phyloP scores from a whole-genome alignment of 768 basidiomycete genomes.

The Rubroboletus satanas region DNA sequence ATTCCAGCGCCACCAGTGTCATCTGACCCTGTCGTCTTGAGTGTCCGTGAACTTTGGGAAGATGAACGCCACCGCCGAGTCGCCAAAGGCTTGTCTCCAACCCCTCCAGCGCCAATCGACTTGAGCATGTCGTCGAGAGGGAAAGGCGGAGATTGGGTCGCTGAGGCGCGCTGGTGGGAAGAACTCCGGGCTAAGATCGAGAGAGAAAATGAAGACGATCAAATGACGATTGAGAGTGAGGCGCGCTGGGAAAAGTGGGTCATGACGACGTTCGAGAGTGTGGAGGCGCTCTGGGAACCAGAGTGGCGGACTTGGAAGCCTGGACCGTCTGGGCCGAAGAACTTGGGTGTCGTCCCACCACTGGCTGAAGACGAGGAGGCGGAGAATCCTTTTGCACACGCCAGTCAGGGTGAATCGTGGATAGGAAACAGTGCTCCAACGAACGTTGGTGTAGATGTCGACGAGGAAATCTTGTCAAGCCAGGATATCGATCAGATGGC shows the following conservation, averaged over 20 bases:
- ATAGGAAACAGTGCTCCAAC: not conserved
- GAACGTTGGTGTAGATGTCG: conserved; percentile 27
- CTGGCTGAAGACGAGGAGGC: conserved; percentile 13
- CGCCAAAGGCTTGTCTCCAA: conserved; percentile 63
- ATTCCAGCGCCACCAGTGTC: conserved; percentile 54
- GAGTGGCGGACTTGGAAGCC: conserved; percentile 58
- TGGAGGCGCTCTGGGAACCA: conserved; percentile 81
- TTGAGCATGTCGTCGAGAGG: conserved; percentile 60
- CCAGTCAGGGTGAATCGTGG: conserved; percentile 17
- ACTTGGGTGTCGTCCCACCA: conserved; percentile 12
- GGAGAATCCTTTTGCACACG: conserved; percentile 25
- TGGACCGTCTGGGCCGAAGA: not conserved
- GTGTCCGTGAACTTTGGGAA: conserved; percentile 94
- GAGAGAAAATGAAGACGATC: conserved; percentile 34
- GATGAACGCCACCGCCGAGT: conserved; percentile 81
- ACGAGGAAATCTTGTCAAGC: conserved; percentile 30
- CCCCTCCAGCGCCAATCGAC: conserved; percentile 70
- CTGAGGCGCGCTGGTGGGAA: conserved; percentile 73
- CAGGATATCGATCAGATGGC: conserved; percentile 33
- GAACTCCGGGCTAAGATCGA: conserved; percentile 63
- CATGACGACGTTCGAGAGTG: conserved; percentile 87
- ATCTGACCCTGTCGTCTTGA: conserved; percentile 73
- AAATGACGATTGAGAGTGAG: conserved; percentile 20
- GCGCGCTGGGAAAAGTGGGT: conserved; percentile 67
- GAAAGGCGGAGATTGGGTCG: conserved; percentile 60